Conservation (phyloP, 2,329 filamentous ascomycete genomes). For the Pseudopyrenochaeta lycopersici region DNA sequence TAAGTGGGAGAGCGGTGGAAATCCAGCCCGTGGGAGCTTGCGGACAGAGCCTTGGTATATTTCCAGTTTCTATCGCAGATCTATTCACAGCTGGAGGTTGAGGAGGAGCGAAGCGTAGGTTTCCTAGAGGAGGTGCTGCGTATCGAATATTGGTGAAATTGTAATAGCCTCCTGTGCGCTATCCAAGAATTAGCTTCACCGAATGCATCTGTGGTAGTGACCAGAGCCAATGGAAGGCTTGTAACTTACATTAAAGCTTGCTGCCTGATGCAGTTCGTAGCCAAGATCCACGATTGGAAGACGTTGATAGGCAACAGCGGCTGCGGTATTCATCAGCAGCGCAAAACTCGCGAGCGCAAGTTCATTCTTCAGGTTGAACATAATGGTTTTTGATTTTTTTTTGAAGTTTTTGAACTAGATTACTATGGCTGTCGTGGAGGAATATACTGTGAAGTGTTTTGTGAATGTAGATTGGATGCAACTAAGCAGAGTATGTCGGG, state of each 20-base stretch:
- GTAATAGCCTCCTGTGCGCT: constrained; percentile 42
- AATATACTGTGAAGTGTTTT: no score
- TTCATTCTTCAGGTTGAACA: background rate
- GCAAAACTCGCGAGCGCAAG: background rate
- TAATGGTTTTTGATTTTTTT: background rate
- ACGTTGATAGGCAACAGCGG: background rate
- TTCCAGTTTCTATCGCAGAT: constrained; percentile 35
- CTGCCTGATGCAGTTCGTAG: constrained; percentile 58
- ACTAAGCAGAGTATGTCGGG: background rate
- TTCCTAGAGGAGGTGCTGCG: constrained; percentile 58
- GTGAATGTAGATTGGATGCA: background rate
- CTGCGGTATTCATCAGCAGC: background rate
- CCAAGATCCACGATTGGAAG: constrained; percentile 58
- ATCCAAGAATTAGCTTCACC: constrained; percentile 25
- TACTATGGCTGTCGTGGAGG: background rate
- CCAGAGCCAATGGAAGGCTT: background rate
- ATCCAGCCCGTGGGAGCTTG: constrained; percentile 10
- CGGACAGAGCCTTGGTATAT: constrained; percentile 26
- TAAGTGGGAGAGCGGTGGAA: background rate
- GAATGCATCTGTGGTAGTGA: constrained; percentile 1
- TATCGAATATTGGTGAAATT: constrained; percentile 64
- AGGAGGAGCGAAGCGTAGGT: constrained; percentile 58
- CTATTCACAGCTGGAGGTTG: constrained; percentile 32
- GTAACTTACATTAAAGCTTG: constrained; percentile 46
- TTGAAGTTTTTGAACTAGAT: background rate